Base-by-base conservation (phyloP, 2,329 filamentous ascomycete genomes). In the Teratosphaeriaceae sp. region DNA sequence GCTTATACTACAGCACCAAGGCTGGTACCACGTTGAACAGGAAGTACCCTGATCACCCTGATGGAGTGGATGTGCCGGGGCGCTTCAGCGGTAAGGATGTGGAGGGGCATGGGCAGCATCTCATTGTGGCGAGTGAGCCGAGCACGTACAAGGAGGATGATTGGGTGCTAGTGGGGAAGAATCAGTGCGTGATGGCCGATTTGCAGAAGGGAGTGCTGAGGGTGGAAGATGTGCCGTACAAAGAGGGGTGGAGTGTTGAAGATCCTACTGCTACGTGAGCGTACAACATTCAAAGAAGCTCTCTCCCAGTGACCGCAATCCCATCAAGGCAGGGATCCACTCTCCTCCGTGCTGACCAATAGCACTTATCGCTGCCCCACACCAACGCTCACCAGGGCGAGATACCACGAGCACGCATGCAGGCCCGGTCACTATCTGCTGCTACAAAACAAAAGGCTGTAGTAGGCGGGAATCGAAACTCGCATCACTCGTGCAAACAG, bases 71-170 rank as follows among this genome's bases (percentile, higher is more conserved):
- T 8, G 65, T 66, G 34, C 53, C 62, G 9, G 45, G 46, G n/a
- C 36, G 52, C 15, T 51, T 62, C 26, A 58, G 59, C 2, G 58
- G 64, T 1, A 60, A 58, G 35, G 63, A 60, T 1, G 59, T 62
- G 15, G 59, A 59, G 3, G 62, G 65, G 40, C 65, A 69, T 54
- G 74, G 73, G 2, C 66, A 64, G 33, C 74, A 78, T 57, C 66
- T 74, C 26, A 76, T 76, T 49, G 63, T 76, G 26, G 71, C 73
- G 11, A 72, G 68, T 49, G 74, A 78, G 59, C 74, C 74, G 11
- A 73, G 68, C 20, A 77, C 74, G 7, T 76, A 72, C 49, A 69
- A 72, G 50, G 63, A 68, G 38, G 60, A 62, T 16, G 72, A 77
- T 40, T 77, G 74, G 74, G 58, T 68, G 44, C 50, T 77, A 45